A percentile compares a stretch with the other conserved stretches of the same genome.
Evolutionary conservation across 2,329 filamentous ascomycete genomes (phyloP).

Genomic region (Raffaelea deltoideospora): DNA sequence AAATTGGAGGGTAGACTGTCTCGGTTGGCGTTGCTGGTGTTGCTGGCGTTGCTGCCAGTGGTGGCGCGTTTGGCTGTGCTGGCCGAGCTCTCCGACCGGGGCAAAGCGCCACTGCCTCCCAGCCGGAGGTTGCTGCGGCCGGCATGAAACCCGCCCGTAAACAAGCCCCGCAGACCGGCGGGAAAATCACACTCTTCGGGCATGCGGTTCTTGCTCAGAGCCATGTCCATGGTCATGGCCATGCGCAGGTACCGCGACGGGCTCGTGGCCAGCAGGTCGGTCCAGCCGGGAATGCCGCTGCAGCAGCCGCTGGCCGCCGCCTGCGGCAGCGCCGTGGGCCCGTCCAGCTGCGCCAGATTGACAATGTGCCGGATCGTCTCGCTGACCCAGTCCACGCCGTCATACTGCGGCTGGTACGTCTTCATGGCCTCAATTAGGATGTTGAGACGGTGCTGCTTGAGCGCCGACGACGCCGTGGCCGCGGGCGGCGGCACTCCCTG

Average conservation of each 20-base stretch:
- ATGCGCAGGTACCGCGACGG: constrained; percentile 10
- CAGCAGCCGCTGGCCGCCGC: background rate
- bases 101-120: background rate
- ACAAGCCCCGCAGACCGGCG: constrained; percentile 6
- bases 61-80: no score
- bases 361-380: constrained; percentile 9
- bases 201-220: constrained; percentile 11
- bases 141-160: constrained; percentile 1
- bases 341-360: constrained; percentile 9
- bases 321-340: background rate
- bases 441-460: constrained; percentile 24
- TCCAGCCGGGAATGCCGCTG: constrained; percentile 6
- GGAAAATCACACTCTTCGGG: constrained; percentile 11
- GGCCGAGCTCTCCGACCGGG: no score
- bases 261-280: constrained; percentile 7
- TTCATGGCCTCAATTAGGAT: constrained; percentile 11
- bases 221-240: constrained; percentile 9
- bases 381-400: constrained; percentile 10
- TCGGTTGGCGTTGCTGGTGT: no score
- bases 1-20: no score
- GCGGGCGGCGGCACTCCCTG: background rate
- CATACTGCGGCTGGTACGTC: constrained; percentile 11
- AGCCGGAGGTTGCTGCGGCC: constrained; percentile 1
- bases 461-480: constrained; percentile 14
- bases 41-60: no score